phyloP scores from a whole-genome alignment of 2,329 filamentous ascomycete genomes.

The Pestalotiopsis sp. region DNA sequence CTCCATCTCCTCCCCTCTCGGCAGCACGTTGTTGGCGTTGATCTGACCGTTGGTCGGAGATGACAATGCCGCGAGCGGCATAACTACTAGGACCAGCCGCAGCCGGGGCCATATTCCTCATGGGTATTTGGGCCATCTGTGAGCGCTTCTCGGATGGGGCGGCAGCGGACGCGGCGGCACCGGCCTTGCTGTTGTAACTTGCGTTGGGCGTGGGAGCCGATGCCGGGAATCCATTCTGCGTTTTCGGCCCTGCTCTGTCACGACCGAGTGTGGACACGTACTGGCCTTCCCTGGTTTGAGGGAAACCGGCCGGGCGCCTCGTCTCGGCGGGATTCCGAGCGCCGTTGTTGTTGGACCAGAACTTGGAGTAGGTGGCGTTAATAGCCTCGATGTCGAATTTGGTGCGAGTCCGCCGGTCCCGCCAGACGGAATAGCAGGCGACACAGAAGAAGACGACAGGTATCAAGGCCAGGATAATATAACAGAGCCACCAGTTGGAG shows the following conservation, averaged over 20 bases:
- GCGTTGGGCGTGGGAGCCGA: not conserved
- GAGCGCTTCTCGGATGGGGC: not conserved
- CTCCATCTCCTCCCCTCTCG: not conserved
- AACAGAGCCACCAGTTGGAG: constrained; percentile 29
- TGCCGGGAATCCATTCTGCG: not conserved
- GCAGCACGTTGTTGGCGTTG: not conserved
- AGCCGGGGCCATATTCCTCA: not conserved
- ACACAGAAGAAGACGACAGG: constrained; percentile 23
- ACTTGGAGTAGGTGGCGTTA: constrained; percentile 32
- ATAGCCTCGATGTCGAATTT: constrained; percentile 22
- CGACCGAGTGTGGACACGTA: not conserved
- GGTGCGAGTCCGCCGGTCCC: constrained; percentile 12
- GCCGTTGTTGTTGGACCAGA: constrained; percentile 21
- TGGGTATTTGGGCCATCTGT: not conserved
- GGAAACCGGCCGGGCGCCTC: not conserved
- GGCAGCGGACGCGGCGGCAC: not conserved
- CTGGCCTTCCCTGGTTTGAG: not conserved
- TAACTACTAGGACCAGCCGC: not conserved
- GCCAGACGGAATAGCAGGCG: constrained; percentile 20
- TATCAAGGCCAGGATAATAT: constrained; percentile 25
- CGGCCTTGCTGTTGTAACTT: not conserved
- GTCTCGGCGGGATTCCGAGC: not conserved
- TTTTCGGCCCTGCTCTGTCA: not conserved
- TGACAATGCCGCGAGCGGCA: not conserved
- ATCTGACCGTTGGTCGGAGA: not conserved